Evolutionary conservation across 2,329 filamentous ascomycete genomes (phyloP).

Genomic region (Colletotrichum sp.): DNA sequence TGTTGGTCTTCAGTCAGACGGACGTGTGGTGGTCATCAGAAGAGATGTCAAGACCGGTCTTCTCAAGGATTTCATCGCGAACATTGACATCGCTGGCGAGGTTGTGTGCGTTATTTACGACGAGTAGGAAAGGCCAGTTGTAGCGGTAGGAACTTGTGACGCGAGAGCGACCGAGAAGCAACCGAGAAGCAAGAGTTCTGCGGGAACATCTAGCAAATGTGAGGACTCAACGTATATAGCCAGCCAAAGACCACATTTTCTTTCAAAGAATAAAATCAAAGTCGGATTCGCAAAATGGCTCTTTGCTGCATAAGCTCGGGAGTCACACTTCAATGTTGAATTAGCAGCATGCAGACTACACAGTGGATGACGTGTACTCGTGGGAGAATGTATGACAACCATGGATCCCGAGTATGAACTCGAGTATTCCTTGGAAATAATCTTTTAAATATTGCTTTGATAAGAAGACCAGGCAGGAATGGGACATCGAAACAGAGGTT

Average conservation of each 20-base stretch:
- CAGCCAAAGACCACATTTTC: neutral
- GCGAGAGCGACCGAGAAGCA: neutral
- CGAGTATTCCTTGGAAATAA: neutral
- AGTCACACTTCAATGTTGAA: neutral
- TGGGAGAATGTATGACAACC: neutral
- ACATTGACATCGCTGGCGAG: constrained; percentile 45
- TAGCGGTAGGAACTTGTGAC: neutral
- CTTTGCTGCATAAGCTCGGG: neutral
- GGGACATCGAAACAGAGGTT: neutral
- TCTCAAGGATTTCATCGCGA: constrained; percentile 52
- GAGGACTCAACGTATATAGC: neutral
- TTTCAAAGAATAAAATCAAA: neutral
- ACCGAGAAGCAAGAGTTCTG: neutral
- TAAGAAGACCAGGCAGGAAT: neutral
- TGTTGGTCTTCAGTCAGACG: constrained; percentile 68
- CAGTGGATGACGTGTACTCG: neutral
- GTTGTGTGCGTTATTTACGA: constrained; percentile 54
- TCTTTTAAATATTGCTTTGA: neutral
- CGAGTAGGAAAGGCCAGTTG: constrained; percentile 31
- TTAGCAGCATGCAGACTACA: neutral
- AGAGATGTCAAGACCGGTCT: constrained; percentile 64
- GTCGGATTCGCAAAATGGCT: neutral
- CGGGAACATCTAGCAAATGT: neutral
- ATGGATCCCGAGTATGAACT: neutral
- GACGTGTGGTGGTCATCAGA: constrained; percentile 64